phyloP scores from a whole-genome alignment of 257 asterid genomes.

The Solanum clarkiae region DNA sequence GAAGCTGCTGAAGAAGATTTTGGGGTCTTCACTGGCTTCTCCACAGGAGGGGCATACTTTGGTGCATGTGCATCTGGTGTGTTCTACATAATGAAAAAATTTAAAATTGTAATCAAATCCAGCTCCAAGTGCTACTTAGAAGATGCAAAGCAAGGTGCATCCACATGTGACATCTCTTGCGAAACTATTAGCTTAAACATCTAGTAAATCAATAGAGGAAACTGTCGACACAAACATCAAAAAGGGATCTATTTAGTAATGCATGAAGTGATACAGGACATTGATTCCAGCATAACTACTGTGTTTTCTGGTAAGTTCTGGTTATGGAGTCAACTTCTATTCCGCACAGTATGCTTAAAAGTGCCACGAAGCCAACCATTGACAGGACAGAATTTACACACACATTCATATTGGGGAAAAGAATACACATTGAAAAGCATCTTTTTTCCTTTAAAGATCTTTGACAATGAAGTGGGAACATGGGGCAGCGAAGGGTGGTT shows the following conservation, averaged over 20 bases:
- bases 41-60: constrained; percentile 48
- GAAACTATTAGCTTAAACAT: neutral
- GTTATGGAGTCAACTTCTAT: neutral
- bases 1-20: constrained; percentile 41
- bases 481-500: neutral
- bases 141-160: neutral
- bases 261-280: neutral
- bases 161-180: neutral
- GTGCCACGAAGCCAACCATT: neutral
- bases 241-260: neutral
- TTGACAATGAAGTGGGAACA: neutral
- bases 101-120: neutral
- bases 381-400: neutral
- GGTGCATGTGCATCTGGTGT: constrained; percentile 24
- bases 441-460: neutral
- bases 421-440: neutral
- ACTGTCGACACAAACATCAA: neutral
- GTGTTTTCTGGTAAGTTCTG: neutral
- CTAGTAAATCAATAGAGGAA: neutral
- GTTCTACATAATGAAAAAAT: constrained; percentile 22
- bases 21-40: constrained; percentile 58
- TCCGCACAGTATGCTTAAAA: neutral
- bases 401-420: neutral
- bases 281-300: neutral
- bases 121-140: neutral